A percentile compares a stretch with the other conserved stretches of the same genome.
Evolutionary conservation across 1,284 basidiomycete genomes (phyloP).

Genomic region (Puccinia novopanici): DNA sequence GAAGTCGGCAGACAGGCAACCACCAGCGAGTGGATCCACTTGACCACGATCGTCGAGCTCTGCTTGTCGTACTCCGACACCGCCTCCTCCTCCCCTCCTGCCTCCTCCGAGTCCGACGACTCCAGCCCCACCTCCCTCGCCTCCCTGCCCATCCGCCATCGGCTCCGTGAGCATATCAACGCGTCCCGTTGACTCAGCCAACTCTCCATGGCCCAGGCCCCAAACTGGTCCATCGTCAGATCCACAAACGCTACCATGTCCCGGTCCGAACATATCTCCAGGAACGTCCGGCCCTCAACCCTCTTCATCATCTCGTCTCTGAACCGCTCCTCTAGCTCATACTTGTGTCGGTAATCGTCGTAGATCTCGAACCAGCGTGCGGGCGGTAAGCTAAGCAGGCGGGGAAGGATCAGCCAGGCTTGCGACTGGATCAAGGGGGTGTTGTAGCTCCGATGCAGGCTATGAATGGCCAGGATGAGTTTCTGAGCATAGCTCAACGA

Average conservation of each 20-base stretch:
- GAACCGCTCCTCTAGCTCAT: neutral
- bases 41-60: conserved; percentile 7
- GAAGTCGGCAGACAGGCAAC: conserved; percentile 12
- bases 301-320: neutral
- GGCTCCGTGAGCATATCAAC: neutral
- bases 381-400: neutral
- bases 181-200: conserved; percentile 20
- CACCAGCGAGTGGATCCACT: conserved; percentile 26
- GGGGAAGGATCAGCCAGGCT: neutral
- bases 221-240: neutral
- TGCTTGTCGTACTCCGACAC: conserved; percentile 24
- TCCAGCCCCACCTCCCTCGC: neutral
- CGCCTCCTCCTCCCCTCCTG: neutral
- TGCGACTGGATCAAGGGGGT: neutral
- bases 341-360: conserved; percentile 12
- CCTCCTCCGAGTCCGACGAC: conserved; percentile 6
- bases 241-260: conserved; percentile 22
- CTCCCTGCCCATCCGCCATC: neutral
- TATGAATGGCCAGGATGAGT: neutral
- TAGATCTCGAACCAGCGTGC: conserved; percentile 27
- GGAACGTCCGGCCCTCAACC: neutral
- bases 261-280: neutral
- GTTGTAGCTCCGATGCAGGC: neutral
- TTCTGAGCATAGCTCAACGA: neutral
- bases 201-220: neutral